These are phyloP conservation scores for Penicillium nucicola DNA, from an alignment of 495 filamentous ascomycete genomes.

Conservation along the genomic window DNA sequence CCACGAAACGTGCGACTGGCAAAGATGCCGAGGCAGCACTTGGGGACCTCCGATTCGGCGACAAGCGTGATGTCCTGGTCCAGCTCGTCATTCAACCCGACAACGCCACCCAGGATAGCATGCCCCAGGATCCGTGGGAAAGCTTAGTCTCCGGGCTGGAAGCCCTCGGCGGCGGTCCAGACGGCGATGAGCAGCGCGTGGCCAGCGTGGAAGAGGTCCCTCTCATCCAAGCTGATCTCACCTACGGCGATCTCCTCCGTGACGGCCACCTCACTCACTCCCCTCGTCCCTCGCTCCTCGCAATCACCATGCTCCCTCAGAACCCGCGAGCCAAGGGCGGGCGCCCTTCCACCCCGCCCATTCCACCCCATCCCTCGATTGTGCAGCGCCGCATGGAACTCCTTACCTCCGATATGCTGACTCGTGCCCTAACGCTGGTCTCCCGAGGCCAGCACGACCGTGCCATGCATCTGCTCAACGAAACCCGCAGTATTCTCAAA, in stretches of 20 bases:
- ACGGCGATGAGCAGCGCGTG: constrained; percentile 80
- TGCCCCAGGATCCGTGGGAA: constrained; percentile 95
- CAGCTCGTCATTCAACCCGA: constrained; percentile 93
- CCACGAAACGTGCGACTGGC: constrained; percentile 96
- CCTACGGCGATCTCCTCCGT: constrained; percentile 89
- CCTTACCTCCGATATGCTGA: constrained; percentile 97
- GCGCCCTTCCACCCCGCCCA: constrained; percentile 70
- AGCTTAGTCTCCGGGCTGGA: constrained; percentile 94
- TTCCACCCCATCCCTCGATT: constrained; percentile 92
- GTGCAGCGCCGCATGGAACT: constrained; percentile 98
- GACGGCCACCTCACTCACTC: constrained; percentile 87
- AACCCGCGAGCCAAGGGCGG: constrained; percentile 57
- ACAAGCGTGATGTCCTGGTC: constrained; percentile 95
- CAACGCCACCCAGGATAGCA: constrained; percentile 75
- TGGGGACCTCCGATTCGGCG: constrained; percentile 91
- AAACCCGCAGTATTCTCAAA: constrained; percentile 93
- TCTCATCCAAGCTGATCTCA: constrained; percentile 91
- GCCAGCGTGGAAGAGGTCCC: constrained; percentile 93
- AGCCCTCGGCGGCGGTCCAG: constrained; percentile 85
- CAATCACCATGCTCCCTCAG: constrained; percentile 96
- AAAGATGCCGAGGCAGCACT: constrained; percentile 91
- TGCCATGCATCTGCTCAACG: constrained; percentile 83
- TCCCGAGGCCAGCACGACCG: constrained; percentile 90
- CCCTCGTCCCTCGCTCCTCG: constrained; percentile 85
- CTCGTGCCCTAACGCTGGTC: constrained; percentile 84